Evolutionary conservation across 2,329 filamentous ascomycete species (phyloP).

Genomic region (Exophiala alcalophila): DNA sequence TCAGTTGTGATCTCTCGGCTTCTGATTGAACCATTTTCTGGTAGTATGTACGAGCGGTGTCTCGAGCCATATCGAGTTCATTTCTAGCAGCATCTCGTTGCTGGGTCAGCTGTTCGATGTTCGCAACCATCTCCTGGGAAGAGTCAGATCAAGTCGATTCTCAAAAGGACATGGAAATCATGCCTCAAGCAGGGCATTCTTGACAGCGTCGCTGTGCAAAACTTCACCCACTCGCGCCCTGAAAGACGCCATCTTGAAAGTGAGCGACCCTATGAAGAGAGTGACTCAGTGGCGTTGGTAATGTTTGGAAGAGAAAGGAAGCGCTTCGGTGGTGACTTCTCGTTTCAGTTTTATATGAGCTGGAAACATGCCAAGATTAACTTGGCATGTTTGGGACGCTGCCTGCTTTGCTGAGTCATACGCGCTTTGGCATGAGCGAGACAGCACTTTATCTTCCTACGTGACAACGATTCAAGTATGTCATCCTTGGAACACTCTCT

Average conservation of each 20-base stretch:
- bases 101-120: constrained; percentile 18
- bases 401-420: too few relatives aligned
- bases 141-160: constrained; percentile 3
- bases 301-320: neutral
- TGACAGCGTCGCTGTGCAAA: constrained; percentile 10
- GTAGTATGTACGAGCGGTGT: constrained; percentile 22
- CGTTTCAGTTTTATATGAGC: too few relatives aligned
- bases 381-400: constrained; percentile 12
- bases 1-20: constrained; percentile 15
- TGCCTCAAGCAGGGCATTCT: constrained; percentile 21
- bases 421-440: too few relatives aligned
- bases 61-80: constrained; percentile 24
- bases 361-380: constrained; percentile 4
- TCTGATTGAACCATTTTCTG: constrained; percentile 24
- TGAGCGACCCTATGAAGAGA: neutral
- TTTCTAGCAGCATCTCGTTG: constrained; percentile 20
- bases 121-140: constrained; percentile 16
- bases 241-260: constrained; percentile 17
- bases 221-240: constrained; percentile 19
- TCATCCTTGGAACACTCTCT: neutral
- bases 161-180: neutral
- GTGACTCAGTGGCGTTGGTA: neutral
- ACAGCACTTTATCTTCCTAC: too few relatives aligned
- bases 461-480: too few relatives aligned
- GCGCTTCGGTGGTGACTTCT: neutral